phyloP scores from a whole-genome alignment of 202 grass and related monocot genomes.

The Musa balbisiana region DNA sequence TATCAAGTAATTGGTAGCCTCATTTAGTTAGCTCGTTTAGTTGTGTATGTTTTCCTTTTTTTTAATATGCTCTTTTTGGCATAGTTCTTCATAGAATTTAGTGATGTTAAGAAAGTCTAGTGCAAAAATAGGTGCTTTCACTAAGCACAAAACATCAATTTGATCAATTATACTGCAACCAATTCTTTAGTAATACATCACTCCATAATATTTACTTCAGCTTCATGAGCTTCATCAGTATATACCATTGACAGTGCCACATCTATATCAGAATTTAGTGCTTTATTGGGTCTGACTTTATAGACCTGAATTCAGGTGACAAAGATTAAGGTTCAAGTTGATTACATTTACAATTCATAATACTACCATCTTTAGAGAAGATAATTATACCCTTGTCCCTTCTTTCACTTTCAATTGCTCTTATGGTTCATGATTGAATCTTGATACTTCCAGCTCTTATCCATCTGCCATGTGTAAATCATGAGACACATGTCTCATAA shows the following conservation, averaged over 20 bases:
- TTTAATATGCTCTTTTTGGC: no score
- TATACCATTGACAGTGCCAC: not conserved
- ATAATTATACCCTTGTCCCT: not conserved
- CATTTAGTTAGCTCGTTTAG: no score
- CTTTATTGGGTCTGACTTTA: not conserved
- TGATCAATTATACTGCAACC: not conserved
- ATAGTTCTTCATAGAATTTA: no score
- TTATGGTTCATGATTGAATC: not conserved
- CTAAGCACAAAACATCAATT: not conserved
- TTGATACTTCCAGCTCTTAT: not conserved
- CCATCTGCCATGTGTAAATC: constrained; percentile 11
- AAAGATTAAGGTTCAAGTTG: not conserved
- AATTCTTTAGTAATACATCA: not conserved
- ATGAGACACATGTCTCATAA: not conserved
- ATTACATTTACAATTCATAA: not conserved
- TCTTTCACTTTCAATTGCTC: no score
- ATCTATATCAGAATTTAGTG: not conserved
- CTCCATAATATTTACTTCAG: not conserved
- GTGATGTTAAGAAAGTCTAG: no score
- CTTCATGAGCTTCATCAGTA: not conserved
- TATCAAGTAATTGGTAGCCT: not conserved
- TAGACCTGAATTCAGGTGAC: no score
- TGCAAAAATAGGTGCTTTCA: not conserved
- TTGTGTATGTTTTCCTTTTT: no score
- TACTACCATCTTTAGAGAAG: not conserved